phyloP scores from a whole-genome alignment of 331 rosid genomes.

The Quercus tomentella region DNA sequence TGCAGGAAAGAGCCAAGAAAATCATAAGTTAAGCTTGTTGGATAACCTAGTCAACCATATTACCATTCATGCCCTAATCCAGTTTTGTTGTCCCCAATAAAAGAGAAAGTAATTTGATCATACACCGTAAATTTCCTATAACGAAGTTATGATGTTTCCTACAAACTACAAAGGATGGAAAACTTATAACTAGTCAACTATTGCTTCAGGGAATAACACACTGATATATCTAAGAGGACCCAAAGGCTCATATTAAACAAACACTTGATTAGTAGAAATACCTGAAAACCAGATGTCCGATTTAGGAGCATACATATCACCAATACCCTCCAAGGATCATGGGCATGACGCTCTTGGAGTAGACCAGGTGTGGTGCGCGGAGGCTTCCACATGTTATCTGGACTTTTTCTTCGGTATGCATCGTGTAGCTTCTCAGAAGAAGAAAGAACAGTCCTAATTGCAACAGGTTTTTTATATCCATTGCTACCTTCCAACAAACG shows the following conservation, averaged over 20 bases:
- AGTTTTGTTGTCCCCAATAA: not conserved
- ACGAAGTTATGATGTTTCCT: not conserved
- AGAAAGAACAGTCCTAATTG: not conserved
- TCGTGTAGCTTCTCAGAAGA: conserved; percentile 20
- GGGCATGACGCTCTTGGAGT: conserved; percentile 61
- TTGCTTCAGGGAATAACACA: not conserved
- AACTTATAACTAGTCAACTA: not conserved
- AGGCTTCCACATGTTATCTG: conserved; percentile 58
- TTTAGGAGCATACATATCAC: conserved; percentile 71
- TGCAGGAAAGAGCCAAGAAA: not conserved
- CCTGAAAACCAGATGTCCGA: conserved; percentile 56
- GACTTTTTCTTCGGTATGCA: conserved; percentile 35
- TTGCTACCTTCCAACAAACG: not conserved
- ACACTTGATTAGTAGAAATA: conserved; percentile 9
- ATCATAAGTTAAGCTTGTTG: not conserved
- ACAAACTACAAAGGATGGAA: not conserved
- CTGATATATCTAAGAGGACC: not conserved
- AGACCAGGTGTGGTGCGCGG: conserved; percentile 50
- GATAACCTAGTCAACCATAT: not conserved
- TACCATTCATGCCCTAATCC: not conserved
- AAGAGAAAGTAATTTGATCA: not conserved
- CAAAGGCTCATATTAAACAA: not conserved
- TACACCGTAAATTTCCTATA: not conserved
- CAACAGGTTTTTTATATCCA: too few species aligned
- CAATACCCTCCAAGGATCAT: conserved; percentile 81